phyloP scores from a whole-genome alignment of 352 stramenopile species.

The Phytophthora pluvialis region DNA sequence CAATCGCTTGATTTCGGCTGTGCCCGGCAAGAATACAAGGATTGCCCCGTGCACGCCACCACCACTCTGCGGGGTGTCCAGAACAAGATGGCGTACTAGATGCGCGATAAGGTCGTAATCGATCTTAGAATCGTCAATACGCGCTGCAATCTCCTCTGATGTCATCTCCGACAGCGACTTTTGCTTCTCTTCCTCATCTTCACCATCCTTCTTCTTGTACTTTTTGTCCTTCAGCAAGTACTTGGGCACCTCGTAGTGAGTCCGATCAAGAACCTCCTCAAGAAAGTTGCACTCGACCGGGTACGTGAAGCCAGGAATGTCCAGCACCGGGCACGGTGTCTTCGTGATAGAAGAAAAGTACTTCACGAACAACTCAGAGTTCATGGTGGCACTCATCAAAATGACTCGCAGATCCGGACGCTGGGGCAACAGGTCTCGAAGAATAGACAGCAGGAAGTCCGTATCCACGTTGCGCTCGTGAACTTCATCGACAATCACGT shows the following conservation, averaged over 20 bases:
- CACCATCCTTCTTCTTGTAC: slow-evolving; percentile 53
- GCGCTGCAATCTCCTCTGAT: slow-evolving; percentile 57
- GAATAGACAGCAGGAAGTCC: slow-evolving; percentile 95
- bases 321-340: slow-evolving; percentile 68
- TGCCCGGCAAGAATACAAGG: slow-evolving; percentile 84
- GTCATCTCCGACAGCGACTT: slow-evolving; percentile 45
- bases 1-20: slow-evolving; percentile 83
- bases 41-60: slow-evolving; percentile 59
- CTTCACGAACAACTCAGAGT: slow-evolving; percentile 86
- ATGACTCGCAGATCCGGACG: slow-evolving; percentile 90
- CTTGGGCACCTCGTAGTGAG: slow-evolving; percentile 66
- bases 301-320: slow-evolving; percentile 89
- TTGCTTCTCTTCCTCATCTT: slow-evolving; percentile 24
- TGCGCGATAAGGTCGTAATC: slow-evolving; percentile 95
- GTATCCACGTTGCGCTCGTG: slow-evolving; percentile 97
- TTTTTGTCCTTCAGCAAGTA: slow-evolving; percentile 64
- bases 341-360: slow-evolving; percentile 78
- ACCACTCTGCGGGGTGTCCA: slow-evolving; percentile 25
- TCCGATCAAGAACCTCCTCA: slow-evolving; percentile 75
- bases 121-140: slow-evolving; percentile 91
- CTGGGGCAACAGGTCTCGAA: slow-evolving; percentile 81
- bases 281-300: slow-evolving; percentile 82
- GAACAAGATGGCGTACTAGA: slow-evolving; percentile 79
- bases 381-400: slow-evolving; percentile 98
- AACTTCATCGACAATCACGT: slow-evolving; percentile 99